Evolutionary conservation across 495 filamentous ascomycete genomes (phyloP), one percentile per base, ranked within the genome.

Genomic region (Trichoderma orchidacearum): DNA sequence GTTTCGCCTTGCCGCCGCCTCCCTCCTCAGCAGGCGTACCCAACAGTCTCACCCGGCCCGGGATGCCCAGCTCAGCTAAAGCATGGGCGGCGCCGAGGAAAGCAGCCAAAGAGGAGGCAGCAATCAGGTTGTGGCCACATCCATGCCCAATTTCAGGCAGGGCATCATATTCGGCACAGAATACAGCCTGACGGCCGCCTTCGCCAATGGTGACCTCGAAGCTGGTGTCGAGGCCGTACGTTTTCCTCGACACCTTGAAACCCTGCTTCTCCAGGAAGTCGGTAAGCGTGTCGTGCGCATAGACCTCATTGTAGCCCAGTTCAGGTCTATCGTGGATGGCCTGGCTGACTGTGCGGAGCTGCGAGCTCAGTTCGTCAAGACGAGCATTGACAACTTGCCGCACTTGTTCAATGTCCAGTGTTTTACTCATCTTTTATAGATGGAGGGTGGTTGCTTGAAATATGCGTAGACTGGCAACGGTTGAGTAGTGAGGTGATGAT

Each of bases 21-120:
- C 70, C 80, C 60, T 89, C 85, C 63, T 89, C 85, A 0, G 83
- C 85, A 1, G 85, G 85, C 0, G 85, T 87, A 1, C 85, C 85
- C 9, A 87, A 71, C 3, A 89, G 65, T 6, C 81, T 70, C 0
- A 84, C 68, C 21, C 78, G 76, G 5, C 85, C 84, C 0, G 74
- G 75, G 8, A 76, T 60, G 9, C 64, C 64, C 34, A 72, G 76
- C 12, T 73, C 56, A 51, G 74, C 71, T 29, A 87, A 64, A 0
- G 76, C 68, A 12, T 74, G 70, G 0, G 75, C 81, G 0, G 78
- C 66, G 3, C 78, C 82, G 15, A 87, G 66, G 30, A 81, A 83
- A 0, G 75, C 79, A 1, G 77, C 74, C 7, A 86, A 63, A 3
- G 80, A 82, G n/a, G 76, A 71, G 0, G 77, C 82, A 0, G 83